Base-by-base conservation (phyloP, 2,329 filamentous ascomycete genomes). In the Seiridium cupressi region DNA sequence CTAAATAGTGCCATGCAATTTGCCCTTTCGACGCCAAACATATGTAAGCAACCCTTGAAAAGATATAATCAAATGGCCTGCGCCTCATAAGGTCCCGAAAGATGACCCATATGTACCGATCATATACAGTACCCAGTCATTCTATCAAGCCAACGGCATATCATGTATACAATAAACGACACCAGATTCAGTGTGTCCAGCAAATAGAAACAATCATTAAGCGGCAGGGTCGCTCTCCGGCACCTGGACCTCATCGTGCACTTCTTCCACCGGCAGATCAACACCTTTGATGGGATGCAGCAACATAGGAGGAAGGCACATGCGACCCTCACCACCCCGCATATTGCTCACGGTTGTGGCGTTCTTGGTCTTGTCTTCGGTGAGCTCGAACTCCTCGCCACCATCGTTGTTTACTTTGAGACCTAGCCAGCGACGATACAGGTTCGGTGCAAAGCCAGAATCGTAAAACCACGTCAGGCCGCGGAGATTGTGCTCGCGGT, bases 391-490 rank as follows among this genome's bases (percentile, higher is more conserved):
- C 74, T 90, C 84, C 68, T 93, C 90, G 32, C 91, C 92, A 9
- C 90, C 89, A 59, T 91, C 89, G 65, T 91, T 90, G 70, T 92
- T 87, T 42, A 94, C 89, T 64, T 85, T 86, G 69, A 94, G 86
- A 1, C 93, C 93, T 42, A 97, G 77, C 94, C 94, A 98, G 62
- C 92, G 83, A 55, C 87, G 83, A 80, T 95, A 97, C 69, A 98
- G 70, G 64, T 92, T 92, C 3, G 88, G 84, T 5, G 91, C 88
- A 70, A 97, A 97, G 1, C 88, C 87, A 0, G 90, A 89, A 66
- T 93, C 91, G 75, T 96, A 97, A 75, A 95, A 97, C 93, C 93
- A 98, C 26, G 89, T 92, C 69, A 92, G 87, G 1, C 93, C 93
- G 58, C 84, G 82, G 71, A 97, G 89, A 74, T 97, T 97, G 74